Evolutionary conservation across 2,329 filamentous ascomycete genomes (phyloP).

Genomic region (Colletotrichum sp.): DNA sequence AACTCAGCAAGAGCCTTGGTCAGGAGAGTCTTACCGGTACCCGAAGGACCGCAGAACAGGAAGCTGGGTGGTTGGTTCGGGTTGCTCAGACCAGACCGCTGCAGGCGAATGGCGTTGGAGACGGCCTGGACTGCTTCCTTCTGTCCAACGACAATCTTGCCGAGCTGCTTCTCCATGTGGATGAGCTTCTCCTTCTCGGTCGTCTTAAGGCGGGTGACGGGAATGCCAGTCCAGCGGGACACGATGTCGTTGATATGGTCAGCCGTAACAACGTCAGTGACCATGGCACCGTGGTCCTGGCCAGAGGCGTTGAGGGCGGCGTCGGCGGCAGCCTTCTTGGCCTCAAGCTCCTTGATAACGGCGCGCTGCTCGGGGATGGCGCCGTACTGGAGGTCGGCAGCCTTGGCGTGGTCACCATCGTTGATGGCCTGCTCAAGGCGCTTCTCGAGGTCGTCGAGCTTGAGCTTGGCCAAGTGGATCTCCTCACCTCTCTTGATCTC

Average conservation of each 20-base stretch:
- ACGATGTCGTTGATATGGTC: conserved; percentile 99
- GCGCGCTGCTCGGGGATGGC: conserved; percentile 91
- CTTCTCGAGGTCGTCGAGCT: conserved; percentile 88
- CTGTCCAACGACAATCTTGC: conserved; percentile 88
- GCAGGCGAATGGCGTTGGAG: conserved; percentile 93
- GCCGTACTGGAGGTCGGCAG: conserved; percentile 95
- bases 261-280: conserved; percentile 92
- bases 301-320: conserved; percentile 63
- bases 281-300: conserved; percentile 70
- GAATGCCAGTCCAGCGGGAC: conserved; percentile 96
- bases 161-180: conserved; percentile 89
- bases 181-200: conserved; percentile 99
- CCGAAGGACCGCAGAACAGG: conserved; percentile 97
- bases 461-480: conserved; percentile 93
- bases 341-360: conserved; percentile 81
- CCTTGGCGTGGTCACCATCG: conserved; percentile 81
- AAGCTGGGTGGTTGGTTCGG: conserved; percentile 98
- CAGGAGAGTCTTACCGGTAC: conserved; percentile 96
- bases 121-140: conserved; percentile 92
- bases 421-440: conserved; percentile 95
- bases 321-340: conserved; percentile 80
- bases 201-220: conserved; percentile 90
- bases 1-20: conserved; percentile 98
- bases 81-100: conserved; percentile 92
- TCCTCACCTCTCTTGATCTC: conserved; percentile 91